Base-by-base conservation (phyloP, 129 eudicot species). In the Artemisia argyi region DNA sequence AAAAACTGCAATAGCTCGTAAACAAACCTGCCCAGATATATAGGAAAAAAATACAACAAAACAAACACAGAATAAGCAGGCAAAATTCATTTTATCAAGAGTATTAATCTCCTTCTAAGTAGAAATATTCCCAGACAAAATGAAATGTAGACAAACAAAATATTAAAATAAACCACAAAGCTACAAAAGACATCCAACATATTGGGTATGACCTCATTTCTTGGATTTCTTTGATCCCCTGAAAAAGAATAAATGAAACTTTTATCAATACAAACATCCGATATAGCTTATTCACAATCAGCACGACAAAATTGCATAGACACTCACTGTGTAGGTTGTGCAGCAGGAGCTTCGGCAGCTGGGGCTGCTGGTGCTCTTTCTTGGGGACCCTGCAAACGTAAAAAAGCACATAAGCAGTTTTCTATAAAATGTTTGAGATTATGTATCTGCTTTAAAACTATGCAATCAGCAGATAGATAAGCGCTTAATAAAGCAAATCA, bases 161-260 rank as follows among this genome's bases (percentile, higher is more conserved):
- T 19, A 54, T 66, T 35, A 77, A 77, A 69, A 61, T 39, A 49
- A 55, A 39, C 69, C 69, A 61, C 46, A 51, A 69, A 42, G 9
- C 63, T 48, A 49, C 20, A 12, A 59, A 76, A 59, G 64, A 51
- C 65, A 71, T 63, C 82, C 82, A 71, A 71, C 66, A 71, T 63
- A 42, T 46, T 11, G 24, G 48, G 47, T 24, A 7, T 16, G 26
- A 13, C 16, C 77, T 78, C 77, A 78, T 62, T 78, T 78, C 82
- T 71, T 78, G 60, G 77, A 78, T 78, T 78, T 78, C 82, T 78
- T 78, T 19, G 82, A 0, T 16, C 73, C 73, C 82, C 73, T 71
- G 82, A 44, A 63, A 71, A 56, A 16, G 5, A 22, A 7, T 17
- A 3, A 12, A 11, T 7, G 11, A 0, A 4, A 62, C 46, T 47